Percentiles rank a stretch among this genome's conserved stretches.
These are phyloP conservation scores for Ophiocordyceps camponoti-leonardi DNA, from an alignment of 2,329 filamentous ascomycete genomes.

Conservation along the genomic window DNA sequence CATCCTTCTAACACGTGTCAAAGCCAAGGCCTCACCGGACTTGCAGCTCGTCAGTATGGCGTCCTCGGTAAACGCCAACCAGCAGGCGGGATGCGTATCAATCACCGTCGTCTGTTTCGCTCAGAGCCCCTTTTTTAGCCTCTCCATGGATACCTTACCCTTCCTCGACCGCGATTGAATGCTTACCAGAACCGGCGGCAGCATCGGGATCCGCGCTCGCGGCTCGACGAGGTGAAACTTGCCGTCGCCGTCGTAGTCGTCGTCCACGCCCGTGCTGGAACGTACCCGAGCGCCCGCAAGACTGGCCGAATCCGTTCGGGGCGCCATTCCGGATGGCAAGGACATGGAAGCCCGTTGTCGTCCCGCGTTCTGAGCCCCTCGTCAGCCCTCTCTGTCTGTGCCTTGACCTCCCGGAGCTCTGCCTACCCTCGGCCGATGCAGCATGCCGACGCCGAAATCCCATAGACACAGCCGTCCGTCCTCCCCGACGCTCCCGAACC, in stretches of 20 bases:
- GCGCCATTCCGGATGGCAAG: constrained; percentile 28
- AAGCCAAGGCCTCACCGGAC: constrained; percentile 45
- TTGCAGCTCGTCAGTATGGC: constrained; percentile 86
- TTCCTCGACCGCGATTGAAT: no score
- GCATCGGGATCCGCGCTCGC: constrained; percentile 63
- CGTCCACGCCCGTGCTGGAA: constrained; percentile 52
- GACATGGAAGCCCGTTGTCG: constrained; percentile 34
- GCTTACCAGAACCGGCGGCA: constrained; percentile 78
- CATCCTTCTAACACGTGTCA: constrained; percentile 1
- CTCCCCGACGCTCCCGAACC: constrained; percentile 90
- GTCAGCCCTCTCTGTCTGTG: no score
- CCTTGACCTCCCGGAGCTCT: no score
- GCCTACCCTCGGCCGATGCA: constrained; percentile 59
- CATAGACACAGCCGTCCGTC: constrained; percentile 81
- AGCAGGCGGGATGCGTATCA: constrained; percentile 73
- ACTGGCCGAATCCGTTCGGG: constrained; percentile 45
- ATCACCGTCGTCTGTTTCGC: constrained; percentile 57
- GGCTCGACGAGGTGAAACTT: constrained; percentile 71
- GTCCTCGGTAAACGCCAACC: constrained; percentile 86
- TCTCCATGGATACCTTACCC: no score
- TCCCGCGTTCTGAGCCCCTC: constrained; percentile 5
- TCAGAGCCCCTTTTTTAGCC: constrained; percentile 2
- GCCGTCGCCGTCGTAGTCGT: constrained; percentile 35
- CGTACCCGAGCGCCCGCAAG: constrained; percentile 41
- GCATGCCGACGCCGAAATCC: constrained; percentile 96